Percentiles rank a stretch among this genome's conserved stretches.
Evolutionary conservation across 345 rosid species (phyloP).

Genomic region (Citrus mangshanensis): DNA sequence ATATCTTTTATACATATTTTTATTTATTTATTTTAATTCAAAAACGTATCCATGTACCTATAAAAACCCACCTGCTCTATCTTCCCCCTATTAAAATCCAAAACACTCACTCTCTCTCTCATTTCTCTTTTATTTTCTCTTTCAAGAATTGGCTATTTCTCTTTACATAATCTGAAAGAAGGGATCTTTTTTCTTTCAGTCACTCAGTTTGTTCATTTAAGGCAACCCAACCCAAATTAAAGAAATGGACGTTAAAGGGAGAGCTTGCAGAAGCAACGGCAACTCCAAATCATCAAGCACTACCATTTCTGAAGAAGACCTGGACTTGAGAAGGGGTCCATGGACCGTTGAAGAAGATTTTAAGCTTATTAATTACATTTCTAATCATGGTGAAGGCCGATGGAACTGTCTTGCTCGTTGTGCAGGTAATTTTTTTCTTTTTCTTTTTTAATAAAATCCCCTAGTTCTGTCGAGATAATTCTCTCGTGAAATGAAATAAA

Average conservation of each 20-base stretch:
- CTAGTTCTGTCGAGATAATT: too few species aligned
- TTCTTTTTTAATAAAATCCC: too few species aligned
- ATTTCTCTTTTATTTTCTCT: conserved; percentile 26
- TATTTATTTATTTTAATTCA: too few species aligned
- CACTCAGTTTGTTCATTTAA: conserved; percentile 30
- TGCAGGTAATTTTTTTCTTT: conserved; percentile 51
- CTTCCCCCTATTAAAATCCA: conserved; percentile 45
- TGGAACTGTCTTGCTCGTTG: conserved; percentile 87
- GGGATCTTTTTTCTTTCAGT: conserved; percentile 12
- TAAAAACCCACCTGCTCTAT: conserved; percentile 38
- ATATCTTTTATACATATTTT: neutral
- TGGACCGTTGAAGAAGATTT: conserved; percentile 93
- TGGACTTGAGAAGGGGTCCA: conserved; percentile 77
- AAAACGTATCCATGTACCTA: conserved; percentile 22
- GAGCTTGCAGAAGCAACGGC: conserved; percentile 15
- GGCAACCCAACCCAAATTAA: neutral
- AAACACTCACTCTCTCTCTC: conserved; percentile 23
- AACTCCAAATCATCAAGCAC: conserved; percentile 6
- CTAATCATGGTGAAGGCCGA: conserved; percentile 83
- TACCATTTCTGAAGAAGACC: conserved; percentile 45
- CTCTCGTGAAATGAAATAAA: too few species aligned
- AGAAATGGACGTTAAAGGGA: conserved; percentile 44
- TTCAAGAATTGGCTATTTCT: conserved; percentile 17
- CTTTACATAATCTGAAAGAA: neutral
- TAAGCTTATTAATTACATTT: conserved; percentile 78